Evolutionary conservation across 2,329 filamentous ascomycete genomes (phyloP), one percentile per base, ranked within the genome.

Genomic region (Colletotrichum somersetense): DNA sequence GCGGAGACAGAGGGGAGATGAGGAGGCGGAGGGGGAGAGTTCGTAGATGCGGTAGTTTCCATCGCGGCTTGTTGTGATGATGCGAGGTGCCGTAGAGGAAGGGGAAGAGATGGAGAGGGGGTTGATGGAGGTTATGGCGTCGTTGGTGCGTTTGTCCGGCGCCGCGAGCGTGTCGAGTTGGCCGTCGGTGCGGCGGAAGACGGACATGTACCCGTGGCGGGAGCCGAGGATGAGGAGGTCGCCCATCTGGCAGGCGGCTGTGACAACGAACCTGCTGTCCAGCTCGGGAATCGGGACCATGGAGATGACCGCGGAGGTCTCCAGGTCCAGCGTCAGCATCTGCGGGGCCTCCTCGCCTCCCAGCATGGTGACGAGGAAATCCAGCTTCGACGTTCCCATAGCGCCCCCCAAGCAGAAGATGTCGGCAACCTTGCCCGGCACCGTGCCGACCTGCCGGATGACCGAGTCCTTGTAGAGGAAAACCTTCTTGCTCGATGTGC

Each of bases 21-120:
- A 71, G 1, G 79, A 42, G 3, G 61, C 20, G 14, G 53, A 50
- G 6, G 75, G 46, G 46, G 78, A 66, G 64, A 87, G 77, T 40
- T 84, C 80, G 77, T 86, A 93, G 61, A 96, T 89, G 50, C 92
- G 89, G 76, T 92, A 95, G 62, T 86, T 89, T 2, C 94, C 93
- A 79, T 97, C 93, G 66, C 95, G 89, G 50, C 92, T 92, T 4
- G 92, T 93, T 0, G 92, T 91, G 18, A 96, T 81, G 53, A 97
- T 85, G 69, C 89, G 86, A 14, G 50, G 14, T 44, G 38, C n/a
- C 26, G 58, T 73, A 35, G 62, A 75, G 16, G 73, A 66, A n/a
- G 62, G 75, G 20, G 73, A 67, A 14, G 76, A 75, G 14, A 76
- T 73, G 0, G 83, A 82, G 1, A 89, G 82, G 12, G 85, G 81